phyloP scores from a whole-genome alignment of 805 yeast genomes.

The Clavispora vitiphila region DNA sequence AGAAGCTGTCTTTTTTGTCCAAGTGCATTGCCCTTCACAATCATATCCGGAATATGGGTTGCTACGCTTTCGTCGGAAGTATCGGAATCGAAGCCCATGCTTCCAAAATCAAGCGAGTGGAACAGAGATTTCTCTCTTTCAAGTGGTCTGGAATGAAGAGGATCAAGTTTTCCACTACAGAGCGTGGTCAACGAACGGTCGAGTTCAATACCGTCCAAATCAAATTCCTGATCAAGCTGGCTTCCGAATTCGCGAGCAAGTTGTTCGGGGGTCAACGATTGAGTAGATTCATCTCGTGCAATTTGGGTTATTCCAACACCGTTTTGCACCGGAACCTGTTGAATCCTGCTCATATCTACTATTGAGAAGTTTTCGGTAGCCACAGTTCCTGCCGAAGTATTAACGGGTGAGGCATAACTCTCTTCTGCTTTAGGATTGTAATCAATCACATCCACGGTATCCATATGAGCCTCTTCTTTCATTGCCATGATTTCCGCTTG shows the following conservation, averaged over 20 bases:
- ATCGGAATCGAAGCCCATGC: background rate
- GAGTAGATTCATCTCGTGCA: slow-evolving; percentile 16
- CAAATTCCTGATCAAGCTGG: slow-evolving; percentile 18
- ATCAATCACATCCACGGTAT: slow-evolving; percentile 7
- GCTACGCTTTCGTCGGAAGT: background rate
- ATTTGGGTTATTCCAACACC: background rate
- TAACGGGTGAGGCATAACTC: background rate
- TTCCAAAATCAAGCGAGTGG: background rate
- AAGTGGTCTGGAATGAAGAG: background rate
- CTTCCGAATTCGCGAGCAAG: slow-evolving; percentile 24
- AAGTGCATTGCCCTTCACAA: background rate
- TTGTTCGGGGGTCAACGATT: slow-evolving; percentile 24
- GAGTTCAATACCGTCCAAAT: slow-evolving; percentile 7
- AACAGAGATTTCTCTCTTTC: slow-evolving; percentile 1
- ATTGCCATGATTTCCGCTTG: slow-evolving; percentile 19
- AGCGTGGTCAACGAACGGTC: background rate
- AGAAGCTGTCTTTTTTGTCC: background rate
- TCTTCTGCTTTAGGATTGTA: background rate
- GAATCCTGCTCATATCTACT: background rate
- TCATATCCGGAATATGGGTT: background rate
- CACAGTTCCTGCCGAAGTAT: background rate
- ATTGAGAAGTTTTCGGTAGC: background rate
- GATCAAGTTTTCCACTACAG: background rate
- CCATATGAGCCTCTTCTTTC: slow-evolving; percentile 16
- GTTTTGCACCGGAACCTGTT: background rate